These are phyloP conservation scores for Circinella umbellata DNA, from an alignment of 371 early-diverging fungal genomes.

Conservation along the genomic window DNA sequence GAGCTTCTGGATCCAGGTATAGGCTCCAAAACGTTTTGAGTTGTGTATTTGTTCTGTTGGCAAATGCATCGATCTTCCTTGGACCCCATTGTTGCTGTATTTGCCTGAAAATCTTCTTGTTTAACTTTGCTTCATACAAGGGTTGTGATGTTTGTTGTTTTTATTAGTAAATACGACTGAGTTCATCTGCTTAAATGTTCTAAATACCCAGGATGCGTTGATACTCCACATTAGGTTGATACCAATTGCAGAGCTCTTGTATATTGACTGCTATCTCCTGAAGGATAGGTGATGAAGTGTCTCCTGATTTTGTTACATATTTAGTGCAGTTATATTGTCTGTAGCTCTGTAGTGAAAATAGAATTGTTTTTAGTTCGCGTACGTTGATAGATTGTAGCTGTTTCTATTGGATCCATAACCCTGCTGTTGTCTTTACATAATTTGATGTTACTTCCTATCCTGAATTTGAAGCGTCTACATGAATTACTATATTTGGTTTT, in stretches of 20 bases:
- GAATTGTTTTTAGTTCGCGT: slow-evolving; percentile 25
- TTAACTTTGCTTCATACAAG: slow-evolving; percentile 5
- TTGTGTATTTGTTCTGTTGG: slow-evolving; percentile 21
- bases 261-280: slow-evolving; percentile 17
- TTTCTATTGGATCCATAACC: slow-evolving; percentile 21
- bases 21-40: slow-evolving; percentile 24
- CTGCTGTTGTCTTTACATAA: slow-evolving; percentile 2
- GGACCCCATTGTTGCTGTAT: slow-evolving; percentile 14
- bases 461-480: no score
- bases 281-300: slow-evolving; percentile 15
- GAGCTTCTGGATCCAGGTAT: slow-evolving; percentile 27
- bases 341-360: slow-evolving; percentile 19
- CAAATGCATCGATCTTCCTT: slow-evolving; percentile 37
- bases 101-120: slow-evolving; percentile 12
- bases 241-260: background rate
- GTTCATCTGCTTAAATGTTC: background rate
- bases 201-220: background rate
- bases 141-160: slow-evolving; percentile 1
- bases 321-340: slow-evolving; percentile 28
- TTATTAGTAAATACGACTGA: background rate
- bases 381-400: slow-evolving; percentile 26
- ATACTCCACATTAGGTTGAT: background rate
- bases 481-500: no score
- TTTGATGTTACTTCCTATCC: no score
- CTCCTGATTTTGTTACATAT: slow-evolving; percentile 27